phyloP scores from a whole-genome alignment of 768 basidiomycete species.

The Xerocomellus dryophilus region DNA sequence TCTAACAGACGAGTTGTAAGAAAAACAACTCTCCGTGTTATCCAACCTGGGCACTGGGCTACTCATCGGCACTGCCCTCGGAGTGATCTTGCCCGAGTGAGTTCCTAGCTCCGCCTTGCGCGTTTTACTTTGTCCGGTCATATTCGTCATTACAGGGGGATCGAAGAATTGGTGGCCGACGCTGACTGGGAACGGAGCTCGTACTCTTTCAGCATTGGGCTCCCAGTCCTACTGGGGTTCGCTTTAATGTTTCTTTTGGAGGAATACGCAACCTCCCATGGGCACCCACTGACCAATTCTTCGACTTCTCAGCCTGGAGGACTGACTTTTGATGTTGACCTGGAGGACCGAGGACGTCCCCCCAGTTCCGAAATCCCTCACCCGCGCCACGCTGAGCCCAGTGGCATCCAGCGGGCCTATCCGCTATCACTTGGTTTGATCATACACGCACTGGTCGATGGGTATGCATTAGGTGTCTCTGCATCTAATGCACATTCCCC shows the following conservation, averaged over 20 bases:
- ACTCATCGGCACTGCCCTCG: constrained; percentile 84
- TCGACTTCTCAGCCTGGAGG: constrained; percentile 16
- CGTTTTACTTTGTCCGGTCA: neutral
- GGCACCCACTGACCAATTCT: constrained; percentile 33
- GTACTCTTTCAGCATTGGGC: constrained; percentile 54
- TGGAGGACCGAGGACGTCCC: constrained; percentile 53
- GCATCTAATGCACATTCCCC: constrained; percentile 42
- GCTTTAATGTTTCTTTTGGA: constrained; percentile 60
- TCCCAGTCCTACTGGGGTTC: constrained; percentile 63
- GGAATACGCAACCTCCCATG: constrained; percentile 54
- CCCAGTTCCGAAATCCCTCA: constrained; percentile 15
- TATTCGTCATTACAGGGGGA: constrained; percentile 48
- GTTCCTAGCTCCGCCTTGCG: constrained; percentile 30
- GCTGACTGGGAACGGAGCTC: constrained; percentile 34
- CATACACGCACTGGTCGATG: constrained; percentile 88
- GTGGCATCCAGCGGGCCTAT: constrained; percentile 45
- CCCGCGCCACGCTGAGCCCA: constrained; percentile 5
- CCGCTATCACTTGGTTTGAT: constrained; percentile 83
- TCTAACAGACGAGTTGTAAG: constrained; percentile 36
- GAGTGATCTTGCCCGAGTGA: constrained; percentile 92
- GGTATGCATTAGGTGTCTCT: constrained; percentile 86
- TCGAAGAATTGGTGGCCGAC: constrained; percentile 54
- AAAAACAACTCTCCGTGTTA: constrained; percentile 44
- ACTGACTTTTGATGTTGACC: constrained; percentile 54
- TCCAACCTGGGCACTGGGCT: constrained; percentile 75